Evolutionary conservation across 768 basidiomycete species (phyloP), one percentile per base, ranked within the genome.

Genomic region (Coprinopsis strossmayeri): DNA sequence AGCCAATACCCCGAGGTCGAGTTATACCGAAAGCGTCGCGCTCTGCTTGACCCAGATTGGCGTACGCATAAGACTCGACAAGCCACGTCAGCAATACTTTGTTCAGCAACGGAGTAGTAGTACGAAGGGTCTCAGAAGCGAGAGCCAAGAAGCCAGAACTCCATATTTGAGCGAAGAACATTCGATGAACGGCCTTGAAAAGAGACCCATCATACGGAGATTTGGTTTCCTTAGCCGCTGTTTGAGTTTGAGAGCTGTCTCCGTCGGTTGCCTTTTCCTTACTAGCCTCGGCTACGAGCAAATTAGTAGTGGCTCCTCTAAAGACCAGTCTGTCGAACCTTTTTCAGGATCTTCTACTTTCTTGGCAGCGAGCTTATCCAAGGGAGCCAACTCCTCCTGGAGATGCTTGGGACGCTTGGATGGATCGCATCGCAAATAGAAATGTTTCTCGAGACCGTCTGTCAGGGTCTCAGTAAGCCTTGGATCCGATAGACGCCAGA

Each of bases 51-150:
- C 67, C 57, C 10, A 69, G 59, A 28, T 59, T 65, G 57, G 59
- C 60, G 49, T 67, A 74, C 20, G 60, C 18, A 57, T 76, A 83
- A 0, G 76, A 72, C 1, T 72, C 66, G 0, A 71, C 67, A 4
- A 83, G 69, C 76, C 78, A 85, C 1, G 70, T 70, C 18, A 85
- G 64, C 3, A 85, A 60, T 17, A 76, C 70, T 55, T 82, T 81
- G 57, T 66, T 79, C n/a, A 84, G 59, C 1, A 84, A 69, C 0
- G 82, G 79, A 3, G 78, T 71, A 1, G 73, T 74, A 5, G 78
- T 78, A 44, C 70, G 69, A 34, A 80, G 61, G 0, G 73, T 76
- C 49, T 76, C 74, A 60, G 54, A 34, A 48, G 3, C 4, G n/a
- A 25, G 46, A 12, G 18, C 3, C 18, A 7, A 17, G 27, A 3